Base-by-base conservation (phyloP, 768 basidiomycete species). In the Pulveroboletus frians region DNA sequence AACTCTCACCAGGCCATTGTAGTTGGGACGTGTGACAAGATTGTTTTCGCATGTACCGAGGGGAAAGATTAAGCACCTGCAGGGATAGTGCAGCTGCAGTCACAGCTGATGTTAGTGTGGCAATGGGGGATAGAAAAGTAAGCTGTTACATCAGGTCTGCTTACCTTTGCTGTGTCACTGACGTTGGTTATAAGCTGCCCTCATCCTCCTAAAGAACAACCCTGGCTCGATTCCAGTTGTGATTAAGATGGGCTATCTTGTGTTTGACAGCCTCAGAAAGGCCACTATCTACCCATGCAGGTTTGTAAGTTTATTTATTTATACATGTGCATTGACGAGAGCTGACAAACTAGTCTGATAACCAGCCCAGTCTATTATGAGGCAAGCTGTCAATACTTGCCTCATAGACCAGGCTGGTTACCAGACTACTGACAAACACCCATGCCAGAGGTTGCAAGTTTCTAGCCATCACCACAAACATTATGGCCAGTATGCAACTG, bases 241-340 rank as follows among this genome's bases (percentile, higher is more conserved):
- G 5, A 78, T 83, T 50, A 71, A 79, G 59, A 75, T 80, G 62
- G 81, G 81, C 43, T 76, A 79, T 14, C 66, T 79, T 15, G 75
- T 79, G 1, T 82, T 82, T 49, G 77, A 80, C 54, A 82, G 82
- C 55, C 60, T 83, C 20, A 73, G 76, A 71, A 75, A 79, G 66
- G 64, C 75, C 17, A 71, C 72, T 4, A 23, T 23, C 23, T 5
- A 23, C 23, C 23, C 23, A 23, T 23, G 23, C 23, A 23, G 23
- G 23, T 23, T 23, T 23, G 23, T 23, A 23, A 5, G 23, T 23
- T 23, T 23, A 23, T 23, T 23, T 23, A 23, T 23, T 23, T 23
- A 23, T 23, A 5, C 23, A 23, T 5, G 5, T 5, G 23, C 23
- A 23, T 23, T 5, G 23, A 23, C 5, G 23, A 23, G 23, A 23